Evolutionary conservation across 2,329 filamentous ascomycete genomes (phyloP).

Genomic region (Xylaria sp.): DNA sequence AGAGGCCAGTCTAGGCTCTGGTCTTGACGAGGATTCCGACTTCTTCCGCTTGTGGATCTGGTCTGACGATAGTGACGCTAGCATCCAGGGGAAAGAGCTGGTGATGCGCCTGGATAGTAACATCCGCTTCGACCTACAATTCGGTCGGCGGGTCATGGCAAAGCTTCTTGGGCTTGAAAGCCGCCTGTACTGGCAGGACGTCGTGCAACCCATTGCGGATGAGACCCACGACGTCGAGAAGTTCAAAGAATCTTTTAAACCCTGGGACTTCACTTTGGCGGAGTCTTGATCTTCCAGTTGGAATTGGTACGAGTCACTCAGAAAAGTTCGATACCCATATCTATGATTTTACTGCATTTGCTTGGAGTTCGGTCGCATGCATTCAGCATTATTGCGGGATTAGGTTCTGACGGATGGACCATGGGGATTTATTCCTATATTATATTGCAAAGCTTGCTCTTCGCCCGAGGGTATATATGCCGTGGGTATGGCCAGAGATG

Average conservation of each 20-base stretch:
- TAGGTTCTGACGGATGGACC: neutral
- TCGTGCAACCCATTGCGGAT: constrained; percentile 74
- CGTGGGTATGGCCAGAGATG: no score
- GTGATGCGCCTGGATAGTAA: constrained; percentile 73
- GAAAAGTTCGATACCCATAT: constrained; percentile 36
- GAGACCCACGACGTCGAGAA: constrained; percentile 76
- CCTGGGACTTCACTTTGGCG: constrained; percentile 77
- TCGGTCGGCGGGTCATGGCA: constrained; percentile 82
- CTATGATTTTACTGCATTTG: constrained; percentile 20
- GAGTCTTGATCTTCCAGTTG: constrained; percentile 21
- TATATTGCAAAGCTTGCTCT: no score
- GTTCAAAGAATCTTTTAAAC: constrained; percentile 81
- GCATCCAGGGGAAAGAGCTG: constrained; percentile 67
- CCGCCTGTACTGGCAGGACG: constrained; percentile 84
- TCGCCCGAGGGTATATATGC: no score
- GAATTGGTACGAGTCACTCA: constrained; percentile 20
- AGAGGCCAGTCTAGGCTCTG: constrained; percentile 52
- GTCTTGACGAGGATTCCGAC: constrained; percentile 57
- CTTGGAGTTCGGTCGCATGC: neutral
- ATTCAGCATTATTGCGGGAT: constrained; percentile 1
- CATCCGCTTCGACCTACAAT: constrained; percentile 86
- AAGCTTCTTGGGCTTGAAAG: constrained; percentile 82
- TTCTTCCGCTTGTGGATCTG: constrained; percentile 86
- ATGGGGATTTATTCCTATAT: neutral
- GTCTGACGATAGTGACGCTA: constrained; percentile 58